These are phyloP conservation scores for Juncus inflexus DNA, from an alignment of 176 grass and related monocot species.

Conservation along the genomic window DNA sequence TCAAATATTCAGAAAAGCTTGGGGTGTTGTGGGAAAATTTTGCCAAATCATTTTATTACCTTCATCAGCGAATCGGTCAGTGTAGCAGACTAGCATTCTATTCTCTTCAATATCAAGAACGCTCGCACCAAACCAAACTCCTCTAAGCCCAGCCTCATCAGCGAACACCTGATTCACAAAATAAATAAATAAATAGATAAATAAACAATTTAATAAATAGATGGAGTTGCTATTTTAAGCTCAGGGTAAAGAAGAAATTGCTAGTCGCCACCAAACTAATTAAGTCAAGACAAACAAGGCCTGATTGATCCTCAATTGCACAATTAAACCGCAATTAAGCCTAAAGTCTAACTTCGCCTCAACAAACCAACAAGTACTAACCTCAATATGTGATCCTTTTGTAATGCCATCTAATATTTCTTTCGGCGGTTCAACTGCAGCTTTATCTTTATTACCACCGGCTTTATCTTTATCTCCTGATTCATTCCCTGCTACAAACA, in stretches of 20 bases:
- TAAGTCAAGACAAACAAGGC: too few species aligned
- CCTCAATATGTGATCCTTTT: slow-evolving; percentile 83
- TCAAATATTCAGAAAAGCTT: too few species aligned
- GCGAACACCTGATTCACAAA: slow-evolving; percentile 56
- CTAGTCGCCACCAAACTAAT: too few species aligned
- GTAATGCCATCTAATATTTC: slow-evolving; percentile 51
- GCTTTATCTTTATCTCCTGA: slow-evolving; percentile 31
- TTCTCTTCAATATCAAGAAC: slow-evolving; percentile 78
- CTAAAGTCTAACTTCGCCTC: too few species aligned
- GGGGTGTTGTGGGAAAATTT: too few species aligned
- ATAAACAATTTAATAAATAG: not conserved
- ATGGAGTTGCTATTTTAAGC: not conserved
- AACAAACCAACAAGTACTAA: slow-evolving; percentile 23
- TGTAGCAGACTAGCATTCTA: slow-evolving; percentile 63
- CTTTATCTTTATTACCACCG: slow-evolving; percentile 25
- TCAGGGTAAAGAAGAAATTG: too few species aligned
- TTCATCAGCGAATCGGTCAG: slow-evolving; percentile 51
- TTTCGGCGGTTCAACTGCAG: slow-evolving; percentile 28
- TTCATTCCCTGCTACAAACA: slow-evolving; percentile 36
- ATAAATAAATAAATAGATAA: slow-evolving; percentile 19
- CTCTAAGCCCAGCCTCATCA: slow-evolving; percentile 36
- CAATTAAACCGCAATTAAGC: not conserved
- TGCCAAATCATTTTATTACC: slow-evolving; percentile 18
- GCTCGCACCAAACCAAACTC: slow-evolving; percentile 75
- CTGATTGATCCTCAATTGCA: too few species aligned